Conservation (phyloP, 257 asterid genomes). For the Verbena officinalis region DNA sequence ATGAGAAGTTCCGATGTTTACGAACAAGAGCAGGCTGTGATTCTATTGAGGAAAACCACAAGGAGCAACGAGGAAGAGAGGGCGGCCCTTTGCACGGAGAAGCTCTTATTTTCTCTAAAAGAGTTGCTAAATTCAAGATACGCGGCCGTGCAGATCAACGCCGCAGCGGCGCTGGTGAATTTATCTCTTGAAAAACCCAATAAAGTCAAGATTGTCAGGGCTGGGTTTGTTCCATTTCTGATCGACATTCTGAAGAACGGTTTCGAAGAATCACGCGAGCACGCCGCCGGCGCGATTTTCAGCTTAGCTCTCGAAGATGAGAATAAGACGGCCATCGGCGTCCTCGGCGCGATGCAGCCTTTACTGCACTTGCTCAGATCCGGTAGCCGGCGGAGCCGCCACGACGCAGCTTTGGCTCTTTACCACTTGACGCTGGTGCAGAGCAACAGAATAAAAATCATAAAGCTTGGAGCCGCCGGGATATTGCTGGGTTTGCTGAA, state of each 20-base stretch:
- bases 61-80: slow-evolving; percentile 52
- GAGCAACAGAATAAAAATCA: slow-evolving; percentile 52
- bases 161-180: slow-evolving; percentile 66
- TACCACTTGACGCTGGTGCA: slow-evolving; percentile 61
- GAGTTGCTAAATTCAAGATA: slow-evolving; percentile 51
- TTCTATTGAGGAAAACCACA: slow-evolving; percentile 55
- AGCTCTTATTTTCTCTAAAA: slow-evolving; percentile 51
- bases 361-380: slow-evolving; percentile 58
- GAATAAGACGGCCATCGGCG: slow-evolving; percentile 65
- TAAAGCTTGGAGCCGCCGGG: slow-evolving; percentile 51
- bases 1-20: slow-evolving; percentile 49
- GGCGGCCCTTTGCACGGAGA: slow-evolving; percentile 49
- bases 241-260: slow-evolving; percentile 65
- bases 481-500: slow-evolving; percentile 51
- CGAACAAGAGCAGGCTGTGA: slow-evolving; percentile 65
- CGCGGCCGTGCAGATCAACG: slow-evolving; percentile 55
- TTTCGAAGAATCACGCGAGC: slow-evolving; percentile 62
- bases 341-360: slow-evolving; percentile 66
- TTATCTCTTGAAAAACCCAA: slow-evolving; percentile 57
- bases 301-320: slow-evolving; percentile 62
- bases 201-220: slow-evolving; percentile 61
- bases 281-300: slow-evolving; percentile 74
- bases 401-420: slow-evolving; percentile 63
- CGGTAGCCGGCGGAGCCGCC: slow-evolving; percentile 56
- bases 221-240: slow-evolving; percentile 56